These are phyloP conservation scores for Talaromyces adpressus DNA, from an alignment of 495 filamentous ascomycete species.

Conservation along the genomic window DNA sequence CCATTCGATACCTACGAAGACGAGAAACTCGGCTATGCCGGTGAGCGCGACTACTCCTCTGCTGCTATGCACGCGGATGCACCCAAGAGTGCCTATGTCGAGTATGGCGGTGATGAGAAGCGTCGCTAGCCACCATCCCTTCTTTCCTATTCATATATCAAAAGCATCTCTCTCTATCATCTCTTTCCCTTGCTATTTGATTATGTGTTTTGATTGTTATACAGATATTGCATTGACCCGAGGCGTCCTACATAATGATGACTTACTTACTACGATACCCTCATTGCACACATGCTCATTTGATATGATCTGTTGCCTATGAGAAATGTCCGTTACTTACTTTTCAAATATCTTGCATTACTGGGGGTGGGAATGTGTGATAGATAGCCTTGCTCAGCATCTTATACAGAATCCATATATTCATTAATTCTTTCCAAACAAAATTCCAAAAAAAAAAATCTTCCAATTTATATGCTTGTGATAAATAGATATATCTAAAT, in stretches of 20 bases:
- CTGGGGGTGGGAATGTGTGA: neutral
- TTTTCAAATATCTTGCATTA: neutral
- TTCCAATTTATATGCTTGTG: neutral
- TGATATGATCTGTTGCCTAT: slow-evolving; percentile 6
- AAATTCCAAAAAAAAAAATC: neutral
- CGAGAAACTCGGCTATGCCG: slow-evolving; percentile 42
- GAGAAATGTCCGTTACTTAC: neutral
- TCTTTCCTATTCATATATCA: neutral
- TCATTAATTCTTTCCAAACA: neutral
- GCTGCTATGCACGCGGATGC: slow-evolving; percentile 6
- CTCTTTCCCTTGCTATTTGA: slow-evolving; percentile 6
- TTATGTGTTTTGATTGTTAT: neutral
- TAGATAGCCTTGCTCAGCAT: neutral
- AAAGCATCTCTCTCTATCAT: neutral
- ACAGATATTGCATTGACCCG: slow-evolving; percentile 4
- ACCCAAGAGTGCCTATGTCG: slow-evolving; percentile 31
- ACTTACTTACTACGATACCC: neutral
- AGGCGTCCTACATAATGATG: neutral
- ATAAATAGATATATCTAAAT: slow-evolving; percentile 34
- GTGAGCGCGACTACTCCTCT: slow-evolving; percentile 23
- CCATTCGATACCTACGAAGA: slow-evolving; percentile 18
- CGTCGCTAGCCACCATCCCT: slow-evolving; percentile 9
- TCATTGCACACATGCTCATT: slow-evolving; percentile 5
- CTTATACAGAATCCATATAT: neutral
- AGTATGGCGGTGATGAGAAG: slow-evolving; percentile 33